These are phyloP conservation scores for Tetrapisispora nanseiensis DNA, from an alignment of 805 yeast species.

Conservation along the genomic window DNA sequence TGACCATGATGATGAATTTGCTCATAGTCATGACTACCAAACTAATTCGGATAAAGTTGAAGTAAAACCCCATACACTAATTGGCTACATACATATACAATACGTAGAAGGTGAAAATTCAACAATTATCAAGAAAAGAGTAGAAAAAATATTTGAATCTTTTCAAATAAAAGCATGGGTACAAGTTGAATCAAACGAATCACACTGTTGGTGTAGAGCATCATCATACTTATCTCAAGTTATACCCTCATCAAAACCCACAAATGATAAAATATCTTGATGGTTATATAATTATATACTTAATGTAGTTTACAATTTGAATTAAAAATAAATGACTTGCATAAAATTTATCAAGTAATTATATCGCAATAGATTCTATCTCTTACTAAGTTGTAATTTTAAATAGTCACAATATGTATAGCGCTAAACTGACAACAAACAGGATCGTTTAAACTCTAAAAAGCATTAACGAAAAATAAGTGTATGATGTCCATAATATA, in stretches of 20 bases:
- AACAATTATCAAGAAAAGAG: constrained; percentile 48
- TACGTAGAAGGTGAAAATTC: constrained; percentile 55
- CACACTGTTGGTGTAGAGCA: constrained; percentile 59
- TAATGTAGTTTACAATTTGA: not conserved
- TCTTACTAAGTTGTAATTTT: too few species aligned
- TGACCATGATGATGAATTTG: constrained; percentile 11
- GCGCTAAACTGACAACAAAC: too few species aligned
- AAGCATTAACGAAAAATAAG: too few species aligned
- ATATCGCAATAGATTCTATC: too few species aligned
- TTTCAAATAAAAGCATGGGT: constrained; percentile 47
- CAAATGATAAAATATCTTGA: not conserved
- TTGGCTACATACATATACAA: constrained; percentile 82
- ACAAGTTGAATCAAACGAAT: constrained; percentile 58
- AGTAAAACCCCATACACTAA: constrained; percentile 29
- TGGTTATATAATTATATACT: not conserved
- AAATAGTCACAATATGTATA: too few species aligned
- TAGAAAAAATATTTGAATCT: constrained; percentile 42
- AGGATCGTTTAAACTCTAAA: too few species aligned
- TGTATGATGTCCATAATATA: too few species aligned
- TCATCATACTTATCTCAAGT: constrained; percentile 10
- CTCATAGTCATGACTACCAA: constrained; percentile 25
- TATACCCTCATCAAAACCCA: not conserved
- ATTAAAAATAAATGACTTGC: too few species aligned
- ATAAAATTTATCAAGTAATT: too few species aligned
- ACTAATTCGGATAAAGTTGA: constrained; percentile 26